Conservation (phyloP, 2,329 filamentous ascomycete species). For the Beauveria asiatica region DNA sequence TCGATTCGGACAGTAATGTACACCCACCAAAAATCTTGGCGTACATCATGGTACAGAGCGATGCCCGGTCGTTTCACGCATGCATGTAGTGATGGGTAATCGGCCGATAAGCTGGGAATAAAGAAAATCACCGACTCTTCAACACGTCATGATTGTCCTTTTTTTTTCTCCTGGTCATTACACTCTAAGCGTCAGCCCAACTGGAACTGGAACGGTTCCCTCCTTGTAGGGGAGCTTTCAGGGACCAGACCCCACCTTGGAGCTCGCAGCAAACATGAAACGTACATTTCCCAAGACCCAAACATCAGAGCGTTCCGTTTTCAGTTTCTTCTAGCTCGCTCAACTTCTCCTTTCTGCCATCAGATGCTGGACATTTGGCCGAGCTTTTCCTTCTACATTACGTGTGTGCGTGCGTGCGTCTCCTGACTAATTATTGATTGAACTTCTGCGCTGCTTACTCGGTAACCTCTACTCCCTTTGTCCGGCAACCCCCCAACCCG, state of each 20-base stretch:
- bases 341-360: neutral
- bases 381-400: neutral
- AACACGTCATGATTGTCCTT: too few relatives aligned
- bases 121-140: neutral
- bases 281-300: neutral
- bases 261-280: neutral
- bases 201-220: neutral
- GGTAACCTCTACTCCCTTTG: neutral
- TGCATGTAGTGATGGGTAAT: too few relatives aligned
- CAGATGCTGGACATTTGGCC: conserved; percentile 15
- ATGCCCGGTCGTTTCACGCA: too few relatives aligned
- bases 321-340: neutral
- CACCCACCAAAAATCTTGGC: neutral
- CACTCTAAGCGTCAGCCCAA: neutral
- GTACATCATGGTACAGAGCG: too few relatives aligned
- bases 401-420: too few relatives aligned
- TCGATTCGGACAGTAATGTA: neutral
- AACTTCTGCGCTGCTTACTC: neutral
- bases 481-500: neutral
- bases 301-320: neutral
- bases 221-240: neutral
- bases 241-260: neutral
- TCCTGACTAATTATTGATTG: neutral
- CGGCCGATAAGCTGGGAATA: neutral
- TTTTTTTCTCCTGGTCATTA: too few relatives aligned